Evolutionary conservation across 257 asterid genomes (phyloP), one percentile per base, ranked within the genome.

Genomic region (Scutellaria baicalensis): DNA sequence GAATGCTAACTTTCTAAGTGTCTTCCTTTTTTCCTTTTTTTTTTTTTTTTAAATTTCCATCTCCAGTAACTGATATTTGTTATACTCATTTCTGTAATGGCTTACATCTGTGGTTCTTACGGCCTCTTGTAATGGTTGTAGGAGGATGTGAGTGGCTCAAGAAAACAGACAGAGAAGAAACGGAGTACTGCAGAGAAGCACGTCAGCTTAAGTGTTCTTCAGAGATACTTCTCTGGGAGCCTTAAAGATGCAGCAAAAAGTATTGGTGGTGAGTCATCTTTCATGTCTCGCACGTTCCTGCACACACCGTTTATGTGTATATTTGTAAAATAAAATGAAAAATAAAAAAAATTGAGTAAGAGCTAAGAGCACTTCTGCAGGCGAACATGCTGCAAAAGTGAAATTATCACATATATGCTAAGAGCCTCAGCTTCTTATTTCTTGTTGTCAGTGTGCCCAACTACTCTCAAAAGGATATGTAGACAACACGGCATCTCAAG

Each of bases 161-260:
- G 71, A 69, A 85, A 81, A 73, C 84, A 65, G 39, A 71, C 38
- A 57, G 91, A 84, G 71, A 91, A 86, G 82, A 89, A 86, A 80
- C 80, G 89, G 64, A 86, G 80, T 57, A 80, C 93, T n/a, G 82
- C 95, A 31, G 97, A 93, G 79, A 93, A 93, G 78, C 88, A 83
- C 70, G 96, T 93, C 33, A 91, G 96, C 79, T 77, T 91, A 69
- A 81, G 86, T 71, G 96, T 87, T 71, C 94, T 93, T 77, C 95
- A 87, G 47, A 89, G 83, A 36, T 84, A 93, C 69, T 93, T 91
- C 76, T 86, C 96, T 38, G 99, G 97, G 66, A 93, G 96, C 81
- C 90, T 91, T 55, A 91, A 86, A 80, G 96, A 91, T 81, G 97
- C 99, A 64, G 96, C 99, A 45, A 88, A 86, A 83, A 85, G 89